Percentiles rank a stretch among this genome's conserved stretches.
Conservation (phyloP, 495 filamentous ascomycete genomes). For the Tuber aestivum region DNA sequence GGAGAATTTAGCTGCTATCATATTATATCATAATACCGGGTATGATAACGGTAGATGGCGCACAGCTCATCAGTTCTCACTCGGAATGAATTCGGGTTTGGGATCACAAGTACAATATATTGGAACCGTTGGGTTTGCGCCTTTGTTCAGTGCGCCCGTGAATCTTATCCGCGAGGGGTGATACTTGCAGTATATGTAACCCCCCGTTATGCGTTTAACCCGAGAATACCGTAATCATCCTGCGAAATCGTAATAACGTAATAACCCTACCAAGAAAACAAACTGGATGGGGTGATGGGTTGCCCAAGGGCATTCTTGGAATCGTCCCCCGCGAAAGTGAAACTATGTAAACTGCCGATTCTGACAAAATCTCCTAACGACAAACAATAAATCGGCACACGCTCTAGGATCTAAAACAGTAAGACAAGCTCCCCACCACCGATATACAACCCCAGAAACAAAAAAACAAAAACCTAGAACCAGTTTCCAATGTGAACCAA, state of each 20-base stretch:
- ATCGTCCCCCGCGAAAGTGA: background rate
- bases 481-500: conserved; percentile 42
- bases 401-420: background rate
- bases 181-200: background rate
- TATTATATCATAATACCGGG: too few species aligned
- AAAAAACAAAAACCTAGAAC: conserved; percentile 22
- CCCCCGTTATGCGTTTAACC: background rate
- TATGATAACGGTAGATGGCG: background rate
- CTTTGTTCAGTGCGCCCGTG: background rate
- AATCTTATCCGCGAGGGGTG: background rate
- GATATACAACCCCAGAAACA: background rate
- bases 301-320: background rate
- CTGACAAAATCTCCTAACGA: background rate
- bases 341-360: background rate
- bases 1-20: background rate
- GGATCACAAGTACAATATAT: background rate
- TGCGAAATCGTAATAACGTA: background rate
- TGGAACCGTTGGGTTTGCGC: background rate
- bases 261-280: background rate
- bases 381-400: background rate
- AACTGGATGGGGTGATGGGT: background rate
- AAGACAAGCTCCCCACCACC: background rate
- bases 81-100: background rate
- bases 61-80: background rate
- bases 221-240: background rate